Percentiles rank a stretch among this genome's conserved stretches.
These are phyloP conservation scores for Cunninghamia lanceolata DNA, from an alignment of 75 land plant species.

Conservation along the genomic window DNA sequence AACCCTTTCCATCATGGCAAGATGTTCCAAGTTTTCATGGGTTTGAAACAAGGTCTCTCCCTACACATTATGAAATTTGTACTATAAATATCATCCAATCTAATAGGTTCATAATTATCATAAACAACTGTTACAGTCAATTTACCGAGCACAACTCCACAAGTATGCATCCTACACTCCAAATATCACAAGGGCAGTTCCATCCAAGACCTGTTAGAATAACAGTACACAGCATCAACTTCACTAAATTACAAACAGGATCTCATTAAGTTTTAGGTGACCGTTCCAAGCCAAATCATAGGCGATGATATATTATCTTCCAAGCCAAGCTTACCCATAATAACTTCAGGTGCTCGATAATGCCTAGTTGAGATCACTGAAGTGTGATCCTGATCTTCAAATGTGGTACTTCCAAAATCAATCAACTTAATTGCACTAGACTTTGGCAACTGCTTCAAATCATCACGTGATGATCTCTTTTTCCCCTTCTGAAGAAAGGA, in stretches of 20 bases:
- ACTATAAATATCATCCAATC: neutral
- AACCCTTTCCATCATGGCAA: conserved; percentile 82
- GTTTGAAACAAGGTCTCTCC: conserved; percentile 80
- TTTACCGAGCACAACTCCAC: conserved; percentile 77
- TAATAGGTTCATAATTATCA: neutral
- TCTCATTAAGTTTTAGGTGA: too few species aligned
- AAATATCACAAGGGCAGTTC: conserved; percentile 80
- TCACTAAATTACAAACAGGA: too few species aligned
- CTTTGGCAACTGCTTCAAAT: conserved; percentile 68
- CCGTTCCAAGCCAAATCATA: neutral
- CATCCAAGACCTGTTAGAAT: conserved; percentile 58
- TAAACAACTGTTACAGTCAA: neutral
- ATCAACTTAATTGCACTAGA: conserved; percentile 93
- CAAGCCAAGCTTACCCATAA: conserved; percentile 52
- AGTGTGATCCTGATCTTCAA: conserved; percentile 60
- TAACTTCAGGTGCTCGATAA: conserved; percentile 91
- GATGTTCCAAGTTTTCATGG: conserved; percentile 76
- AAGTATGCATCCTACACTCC: conserved; percentile 87
- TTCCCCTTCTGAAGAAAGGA: neutral
- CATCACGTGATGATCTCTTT: neutral
- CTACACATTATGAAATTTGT: conserved; percentile 18
- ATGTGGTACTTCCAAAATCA: conserved; percentile 89
- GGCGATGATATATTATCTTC: neutral
- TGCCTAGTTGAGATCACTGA: conserved; percentile 90
- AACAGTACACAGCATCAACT: neutral